Evolutionary conservation across 2,329 filamentous ascomycete genomes (phyloP), one percentile per base, ranked within the genome.

Genomic region (Microcera coccophila): DNA sequence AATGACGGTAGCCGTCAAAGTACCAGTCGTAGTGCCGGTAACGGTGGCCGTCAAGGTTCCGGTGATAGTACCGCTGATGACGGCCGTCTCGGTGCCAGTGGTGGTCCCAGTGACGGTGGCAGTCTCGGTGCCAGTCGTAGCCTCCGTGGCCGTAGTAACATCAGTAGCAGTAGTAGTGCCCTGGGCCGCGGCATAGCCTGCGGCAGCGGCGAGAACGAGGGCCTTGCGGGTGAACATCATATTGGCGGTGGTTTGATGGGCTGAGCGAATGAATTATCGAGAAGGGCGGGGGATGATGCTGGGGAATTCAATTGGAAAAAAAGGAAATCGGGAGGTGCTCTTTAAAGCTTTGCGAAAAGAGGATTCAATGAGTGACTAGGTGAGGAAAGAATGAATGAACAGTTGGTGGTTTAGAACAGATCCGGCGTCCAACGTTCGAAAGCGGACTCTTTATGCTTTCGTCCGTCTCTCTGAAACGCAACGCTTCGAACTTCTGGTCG

Each of bases 361-460:
- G 38, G 45, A n/a, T 46, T 41, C 46, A 60, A 48, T 39, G 57
- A 60, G 52, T 51, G 57, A 57, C 55, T 57, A 44, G 49, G 54
- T 47, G 47, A 52, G 46, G 36, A 37, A 36, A 21, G 44, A 49
- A 51, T 36, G 52, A 54, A 44, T 32, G 45, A 42, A 44, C 35
- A 21, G 36, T 35, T 40, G 39, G 40, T 44, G 35, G 24, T 41
- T 29, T 31, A 36, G 41, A 34, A 26, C 17, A 37, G 11, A 29
- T 26, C 9, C 11, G 36, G 38, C 4, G 15, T 44, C 15, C 20
- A 22, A 17, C 7, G 7, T 38, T 40, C 40, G 44, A 41, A 28
- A 15, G 42, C 24, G 50, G 38, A 46, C 37, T 50, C 52, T 57
- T 54, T 57, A 57, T 54, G 29, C n/a, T 17, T 32, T 8, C 29